These are phyloP conservation scores for Scopulariopsis brevicaulis DNA, from an alignment of 2,329 filamentous ascomycete genomes.

Conservation along the genomic window DNA sequence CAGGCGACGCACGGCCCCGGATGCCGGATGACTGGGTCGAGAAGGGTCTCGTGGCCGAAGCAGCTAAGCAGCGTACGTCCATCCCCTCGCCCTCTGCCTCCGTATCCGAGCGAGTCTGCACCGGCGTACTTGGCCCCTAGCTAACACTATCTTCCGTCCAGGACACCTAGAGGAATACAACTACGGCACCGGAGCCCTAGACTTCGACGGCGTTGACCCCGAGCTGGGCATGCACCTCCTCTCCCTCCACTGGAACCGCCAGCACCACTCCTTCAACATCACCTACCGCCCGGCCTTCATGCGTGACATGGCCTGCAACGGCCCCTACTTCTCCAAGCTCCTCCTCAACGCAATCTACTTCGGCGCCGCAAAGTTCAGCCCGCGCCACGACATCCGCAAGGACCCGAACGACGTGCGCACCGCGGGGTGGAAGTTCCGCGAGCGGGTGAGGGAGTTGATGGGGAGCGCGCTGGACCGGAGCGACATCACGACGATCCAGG, in stretches of 20 bases:
- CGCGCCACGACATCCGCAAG: slow-evolving; percentile 29
- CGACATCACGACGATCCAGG: slow-evolving; percentile 42
- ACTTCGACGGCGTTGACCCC: slow-evolving; percentile 43
- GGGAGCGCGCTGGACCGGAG: slow-evolving; percentile 32
- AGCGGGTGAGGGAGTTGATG: slow-evolving; percentile 32
- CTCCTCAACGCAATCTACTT: slow-evolving; percentile 44
- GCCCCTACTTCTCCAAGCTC: slow-evolving; percentile 44
- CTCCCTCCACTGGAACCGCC: slow-evolving; percentile 39
- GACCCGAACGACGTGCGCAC: slow-evolving; percentile 32
- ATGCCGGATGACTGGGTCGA: slow-evolving; percentile 28
- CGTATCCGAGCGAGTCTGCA: background rate
- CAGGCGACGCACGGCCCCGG: slow-evolving; percentile 10
- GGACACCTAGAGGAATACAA: slow-evolving; percentile 37
- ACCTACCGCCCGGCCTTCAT: slow-evolving; percentile 42
- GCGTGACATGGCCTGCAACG: slow-evolving; percentile 38
- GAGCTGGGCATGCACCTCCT: slow-evolving; percentile 39
- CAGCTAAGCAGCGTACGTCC: slow-evolving; percentile 26
- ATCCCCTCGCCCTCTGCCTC: background rate
- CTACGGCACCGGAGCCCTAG: slow-evolving; percentile 29
- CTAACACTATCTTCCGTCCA: slow-evolving; percentile 6
- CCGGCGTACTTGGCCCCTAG: background rate
- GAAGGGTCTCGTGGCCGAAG: slow-evolving; percentile 32
- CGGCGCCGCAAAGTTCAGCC: slow-evolving; percentile 31
- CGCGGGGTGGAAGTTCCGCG: slow-evolving; percentile 33
- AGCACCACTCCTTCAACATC: slow-evolving; percentile 34